Evolutionary conservation across 805 yeast species (phyloP), one percentile per base, ranked within the genome.

Genomic region (Yamadazyma scolyti): DNA sequence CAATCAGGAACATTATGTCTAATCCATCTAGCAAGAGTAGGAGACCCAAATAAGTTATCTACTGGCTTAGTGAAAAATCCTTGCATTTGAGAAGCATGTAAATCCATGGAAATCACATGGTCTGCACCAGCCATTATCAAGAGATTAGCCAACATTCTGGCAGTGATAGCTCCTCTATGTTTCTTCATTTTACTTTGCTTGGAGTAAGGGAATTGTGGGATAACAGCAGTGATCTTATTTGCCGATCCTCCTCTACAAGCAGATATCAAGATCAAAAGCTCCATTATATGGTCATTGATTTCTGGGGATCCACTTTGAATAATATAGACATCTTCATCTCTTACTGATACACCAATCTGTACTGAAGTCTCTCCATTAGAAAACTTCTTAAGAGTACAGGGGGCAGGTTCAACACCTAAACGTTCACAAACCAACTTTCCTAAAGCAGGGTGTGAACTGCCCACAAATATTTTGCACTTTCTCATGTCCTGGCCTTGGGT

Each of bases 201-300:
- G 9, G 97, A 86, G 65, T 93, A 93, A 20, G 98, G 98, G 57
- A 90, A 94, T 60, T 88, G 95, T 1, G 99, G 99, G 31, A 93
- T 80, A 19, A 93, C 98, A 7, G 97, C 97, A 8, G 90, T 93
- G 57, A 93, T 88, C 55, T 88, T 88, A 49, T 85, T 82, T n/a
- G 99, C 99, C 9, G 96, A 86, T 7, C 98, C 99, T 39, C 97
- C 96, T 47, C 89, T 79, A 61, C 97, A 90, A 30, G 97, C 98
- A 28, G 94, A 81, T 25, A 93, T 89, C 48, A 93, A 71, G 39
- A 94, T 90, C 52, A 93, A 71, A 43, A 93, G 65, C 61, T 93
- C 99, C 98, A 93, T 93, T 37, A 93, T 86, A 52, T 87, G 93
- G 52, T 93, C 97, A 52, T 93, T 93, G 58, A 71, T 73, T 31